A percentile compares a stretch with the other conserved stretches of the same genome.
phyloP scores from a whole-genome alignment of 441 rosid genomes.

The Omphalea diandra region DNA sequence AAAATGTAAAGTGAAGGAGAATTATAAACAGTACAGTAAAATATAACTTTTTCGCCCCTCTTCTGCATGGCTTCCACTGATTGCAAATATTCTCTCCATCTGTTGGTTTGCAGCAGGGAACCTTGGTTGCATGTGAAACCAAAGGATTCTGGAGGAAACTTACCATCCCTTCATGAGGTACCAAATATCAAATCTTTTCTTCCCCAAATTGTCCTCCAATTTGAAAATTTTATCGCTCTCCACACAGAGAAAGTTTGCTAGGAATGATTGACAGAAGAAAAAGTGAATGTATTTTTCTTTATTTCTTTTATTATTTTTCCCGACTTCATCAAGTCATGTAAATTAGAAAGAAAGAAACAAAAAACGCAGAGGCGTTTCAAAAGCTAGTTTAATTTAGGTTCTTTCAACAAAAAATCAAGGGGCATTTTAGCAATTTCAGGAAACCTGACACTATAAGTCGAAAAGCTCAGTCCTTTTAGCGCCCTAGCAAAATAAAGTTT shows the following conservation, averaged over 20 bases:
- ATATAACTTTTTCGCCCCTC: constrained; percentile 29
- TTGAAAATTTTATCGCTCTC: constrained; percentile 6
- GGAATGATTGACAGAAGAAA: constrained; percentile 22
- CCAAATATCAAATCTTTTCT: constrained; percentile 25
- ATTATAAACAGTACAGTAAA: constrained; percentile 39
- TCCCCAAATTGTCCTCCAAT: constrained; percentile 32
- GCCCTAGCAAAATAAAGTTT: background rate
- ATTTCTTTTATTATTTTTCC: constrained; percentile 8
- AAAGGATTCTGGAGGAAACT: constrained; percentile 48
- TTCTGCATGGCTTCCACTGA: constrained; percentile 62
- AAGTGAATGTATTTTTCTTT: constrained; percentile 16
- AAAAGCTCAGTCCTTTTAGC: constrained; percentile 1
- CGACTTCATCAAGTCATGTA: constrained; percentile 37
- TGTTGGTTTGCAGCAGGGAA: no score
- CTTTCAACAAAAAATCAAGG: constrained; percentile 31
- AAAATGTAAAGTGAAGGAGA: constrained; percentile 28
- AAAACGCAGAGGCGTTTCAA: constrained; percentile 39
- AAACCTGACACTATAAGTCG: no score
- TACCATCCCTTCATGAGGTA: constrained; percentile 68
- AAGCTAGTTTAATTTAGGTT: constrained; percentile 23
- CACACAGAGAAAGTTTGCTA: background rate
- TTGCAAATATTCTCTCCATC: no score
- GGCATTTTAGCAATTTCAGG: constrained; percentile 29
- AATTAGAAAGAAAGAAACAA: constrained; percentile 35
- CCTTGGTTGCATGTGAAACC: no score